phyloP scores from a whole-genome alignment of 129 eudicot genomes.

The Artemisia argyi region DNA sequence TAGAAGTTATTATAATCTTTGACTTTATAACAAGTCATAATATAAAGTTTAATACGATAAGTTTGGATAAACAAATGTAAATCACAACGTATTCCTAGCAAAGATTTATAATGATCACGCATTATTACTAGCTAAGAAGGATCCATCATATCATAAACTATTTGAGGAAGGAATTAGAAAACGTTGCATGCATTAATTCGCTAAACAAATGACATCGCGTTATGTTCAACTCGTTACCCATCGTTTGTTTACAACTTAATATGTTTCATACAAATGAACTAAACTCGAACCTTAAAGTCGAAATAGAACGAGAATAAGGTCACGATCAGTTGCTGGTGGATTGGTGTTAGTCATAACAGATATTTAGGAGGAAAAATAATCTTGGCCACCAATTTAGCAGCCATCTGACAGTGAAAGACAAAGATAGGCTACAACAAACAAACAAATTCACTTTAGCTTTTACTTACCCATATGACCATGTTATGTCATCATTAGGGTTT shows the following conservation, averaged over 20 bases:
- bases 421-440: slow-evolving; percentile 33
- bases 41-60: too few species aligned
- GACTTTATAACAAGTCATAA: neutral
- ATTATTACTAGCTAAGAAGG: too few species aligned
- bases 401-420: slow-evolving; percentile 41
- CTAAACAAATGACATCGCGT: too few species aligned
- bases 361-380: slow-evolving; percentile 43
- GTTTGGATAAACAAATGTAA: too few species aligned
- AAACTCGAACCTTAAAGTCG: neutral
- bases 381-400: slow-evolving; percentile 72
- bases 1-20: neutral
- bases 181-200: too few species aligned
- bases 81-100: too few species aligned
- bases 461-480: slow-evolving; percentile 28
- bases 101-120: too few species aligned
- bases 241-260: too few species aligned
- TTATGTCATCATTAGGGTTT: slow-evolving; percentile 50
- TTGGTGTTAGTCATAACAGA: slow-evolving; percentile 33
- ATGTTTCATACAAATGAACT: neutral
- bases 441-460: slow-evolving; percentile 16
- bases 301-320: slow-evolving; percentile 18
- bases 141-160: too few species aligned
- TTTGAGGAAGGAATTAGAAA: too few species aligned
- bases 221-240: too few species aligned
- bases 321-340: slow-evolving; percentile 69